Percentiles rank a stretch among this genome's conserved stretches.
Evolutionary conservation across 2,329 filamentous ascomycete species (phyloP).

Genomic region (Graphium sp.): DNA sequence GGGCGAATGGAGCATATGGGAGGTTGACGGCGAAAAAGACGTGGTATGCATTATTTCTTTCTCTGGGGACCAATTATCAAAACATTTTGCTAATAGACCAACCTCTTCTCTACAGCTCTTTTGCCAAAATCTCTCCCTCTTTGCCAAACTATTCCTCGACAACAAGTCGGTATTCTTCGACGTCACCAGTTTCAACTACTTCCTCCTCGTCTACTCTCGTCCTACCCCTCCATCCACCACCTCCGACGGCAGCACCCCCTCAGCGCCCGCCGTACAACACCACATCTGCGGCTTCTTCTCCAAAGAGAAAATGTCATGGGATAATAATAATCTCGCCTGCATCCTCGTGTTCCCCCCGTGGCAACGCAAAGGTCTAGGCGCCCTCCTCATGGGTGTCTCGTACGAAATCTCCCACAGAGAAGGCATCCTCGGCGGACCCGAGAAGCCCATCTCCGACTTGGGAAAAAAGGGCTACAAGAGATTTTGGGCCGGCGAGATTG

Average conservation of each 20-base stretch:
- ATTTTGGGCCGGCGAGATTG: slow-evolving; percentile 77
- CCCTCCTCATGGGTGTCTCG: slow-evolving; percentile 78
- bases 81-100: slow-evolving; percentile 7
- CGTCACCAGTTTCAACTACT: slow-evolving; percentile 86
- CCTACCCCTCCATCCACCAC: slow-evolving; percentile 13
- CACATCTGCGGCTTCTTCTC: slow-evolving; percentile 90
- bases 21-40: slow-evolving; percentile 79
- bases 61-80: not conserved
- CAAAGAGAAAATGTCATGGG: slow-evolving; percentile 98
- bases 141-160: slow-evolving; percentile 93
- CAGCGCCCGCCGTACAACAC: slow-evolving; percentile 9
- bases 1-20: slow-evolving; percentile 73
- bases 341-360: slow-evolving; percentile 93
- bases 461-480: slow-evolving; percentile 68
- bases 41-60: slow-evolving; percentile 30
- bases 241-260: slow-evolving; percentile 4
- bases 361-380: slow-evolving; percentile 78
- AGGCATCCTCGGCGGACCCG: slow-evolving; percentile 72
- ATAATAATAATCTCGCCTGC: slow-evolving; percentile 93
- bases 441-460: slow-evolving; percentile 80
- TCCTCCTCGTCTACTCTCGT: slow-evolving; percentile 67
- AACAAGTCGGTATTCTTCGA: slow-evolving; percentile 99
- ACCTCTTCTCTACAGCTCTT: slow-evolving; percentile 45
- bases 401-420: slow-evolving; percentile 84
- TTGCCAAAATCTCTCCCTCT: slow-evolving; percentile 87